Evolutionary conservation across 305 asterid genomes (phyloP).

Genomic region (Striga hermonthica): DNA sequence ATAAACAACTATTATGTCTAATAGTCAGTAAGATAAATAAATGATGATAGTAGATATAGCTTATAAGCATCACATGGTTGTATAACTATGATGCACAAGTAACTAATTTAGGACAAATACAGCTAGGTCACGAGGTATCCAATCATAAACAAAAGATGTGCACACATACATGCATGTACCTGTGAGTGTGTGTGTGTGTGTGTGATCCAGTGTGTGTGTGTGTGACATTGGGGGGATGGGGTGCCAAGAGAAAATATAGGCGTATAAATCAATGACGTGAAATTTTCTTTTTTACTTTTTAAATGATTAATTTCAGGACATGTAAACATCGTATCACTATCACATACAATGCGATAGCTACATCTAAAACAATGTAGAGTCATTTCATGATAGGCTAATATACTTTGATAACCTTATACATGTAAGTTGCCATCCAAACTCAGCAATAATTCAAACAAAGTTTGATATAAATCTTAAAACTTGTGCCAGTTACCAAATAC

Average conservation of each 20-base stretch:
- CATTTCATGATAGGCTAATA: too few relatives aligned
- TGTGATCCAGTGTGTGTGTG: background rate
- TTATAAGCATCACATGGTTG: background rate
- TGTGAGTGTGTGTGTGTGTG: background rate
- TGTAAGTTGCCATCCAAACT: constrained; percentile 19
- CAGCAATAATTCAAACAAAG: constrained; percentile 23
- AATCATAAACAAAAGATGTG: background rate
- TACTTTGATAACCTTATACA: background rate
- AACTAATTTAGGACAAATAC: background rate
- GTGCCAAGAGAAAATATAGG: background rate
- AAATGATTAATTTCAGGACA: background rate
- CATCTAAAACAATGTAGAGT: too few relatives aligned
- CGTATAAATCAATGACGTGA: background rate
- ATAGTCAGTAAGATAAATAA: background rate
- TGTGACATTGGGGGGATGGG: too few relatives aligned
- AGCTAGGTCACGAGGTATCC: background rate
- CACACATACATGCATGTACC: background rate
- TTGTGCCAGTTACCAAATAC: background rate
- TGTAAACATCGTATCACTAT: background rate
- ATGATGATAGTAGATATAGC: background rate
- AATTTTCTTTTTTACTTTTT: background rate
- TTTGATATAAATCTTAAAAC: constrained; percentile 4
- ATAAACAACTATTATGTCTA: background rate
- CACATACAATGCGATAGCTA: background rate
- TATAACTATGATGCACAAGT: background rate